Base-by-base conservation (phyloP, 768 basidiomycete genomes). In the Pleurotus eryngii region DNA sequence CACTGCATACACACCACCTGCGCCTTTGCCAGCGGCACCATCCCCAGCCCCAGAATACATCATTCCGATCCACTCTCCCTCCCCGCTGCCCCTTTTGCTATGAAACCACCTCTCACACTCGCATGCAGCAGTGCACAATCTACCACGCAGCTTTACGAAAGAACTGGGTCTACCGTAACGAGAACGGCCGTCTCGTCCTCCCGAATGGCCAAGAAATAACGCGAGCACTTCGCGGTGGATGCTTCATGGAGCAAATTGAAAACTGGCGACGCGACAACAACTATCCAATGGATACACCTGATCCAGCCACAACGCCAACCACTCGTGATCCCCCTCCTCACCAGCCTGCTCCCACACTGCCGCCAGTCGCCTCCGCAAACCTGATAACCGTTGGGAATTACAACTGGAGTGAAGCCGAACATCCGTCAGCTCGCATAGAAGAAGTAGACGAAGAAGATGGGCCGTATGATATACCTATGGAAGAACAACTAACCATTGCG, bases 381-480 rank as follows among this genome's bases (percentile, higher is more conserved):
- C 20, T 39, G 9, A 38, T 53, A 12, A 53, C 37, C 8, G 50
- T 53, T 11, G 35, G 27, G 24, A 53, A 50, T 17, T 53, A 39
- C 37, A 15, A 53, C 15, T 40, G 24, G 17, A 26, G 46, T 15
- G 46, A 48, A 48, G 46, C 14, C 17, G 46, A 24, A 24, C 5
- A 40, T 39, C 6, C 5, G 8, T 18, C 35, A 39, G 15, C 50
- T 17, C 12, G 14, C 5, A 9, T 37, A 3, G 50, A 26, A 15
- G 50, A 50, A 17, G 30, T 17, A 12, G 27, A 30, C 11, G 27
- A 30, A n/a, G 49, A 50, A 14, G 49, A 50, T 50, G 49, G 49
- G 20, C 49, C 49, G 11, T 50, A 50, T 35, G 27, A 50, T 20
- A 50, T 50, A n/a, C 49, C 49, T 12, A n/a, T 50, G 26, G 49